A percentile compares a stretch with the other conserved stretches of the same genome.
Conservation (phyloP, 805 yeast genomes). For the Schwanniomyces vanrijiae region DNA sequence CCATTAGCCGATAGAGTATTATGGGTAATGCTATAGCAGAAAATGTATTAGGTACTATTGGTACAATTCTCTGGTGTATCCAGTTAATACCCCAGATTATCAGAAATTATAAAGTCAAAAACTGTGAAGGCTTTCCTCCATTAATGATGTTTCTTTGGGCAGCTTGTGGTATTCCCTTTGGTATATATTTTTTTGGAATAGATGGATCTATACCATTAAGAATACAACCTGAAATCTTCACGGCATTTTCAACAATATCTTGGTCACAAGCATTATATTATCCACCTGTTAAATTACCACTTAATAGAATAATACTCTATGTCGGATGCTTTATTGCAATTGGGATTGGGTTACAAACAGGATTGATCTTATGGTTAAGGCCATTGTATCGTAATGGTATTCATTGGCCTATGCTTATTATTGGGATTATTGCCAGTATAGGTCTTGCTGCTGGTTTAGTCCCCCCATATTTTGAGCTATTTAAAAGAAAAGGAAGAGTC, state of each 20-base stretch:
- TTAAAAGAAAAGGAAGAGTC: slow-evolving; percentile 78
- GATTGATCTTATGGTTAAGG: slow-evolving; percentile 69
- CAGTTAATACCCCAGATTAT: slow-evolving; percentile 86
- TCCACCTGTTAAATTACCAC: slow-evolving; percentile 58
- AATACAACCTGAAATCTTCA: slow-evolving; percentile 85
- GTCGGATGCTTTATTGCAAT: slow-evolving; percentile 39
- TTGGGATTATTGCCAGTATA: slow-evolving; percentile 80
- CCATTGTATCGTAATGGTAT: slow-evolving; percentile 50
- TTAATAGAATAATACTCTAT: slow-evolving; percentile 32
- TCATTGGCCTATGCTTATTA: slow-evolving; percentile 75
- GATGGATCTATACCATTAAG: slow-evolving; percentile 75
- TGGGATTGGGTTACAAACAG: slow-evolving; percentile 64
- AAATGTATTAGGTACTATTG: slow-evolving; percentile 80
- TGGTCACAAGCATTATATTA: slow-evolving; percentile 63
- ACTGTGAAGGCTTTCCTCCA: slow-evolving; percentile 86
- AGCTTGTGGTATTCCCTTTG: slow-evolving; percentile 75
- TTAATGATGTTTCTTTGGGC: slow-evolving; percentile 86
- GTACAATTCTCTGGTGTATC: slow-evolving; percentile 90
- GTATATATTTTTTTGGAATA: slow-evolving; percentile 74
- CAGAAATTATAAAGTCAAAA: slow-evolving; percentile 69
- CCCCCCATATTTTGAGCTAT: slow-evolving; percentile 86
- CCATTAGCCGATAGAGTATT: not conserved
- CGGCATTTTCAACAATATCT: slow-evolving; percentile 63
- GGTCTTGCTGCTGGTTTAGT: slow-evolving; percentile 73
- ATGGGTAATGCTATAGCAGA: slow-evolving; percentile 44